Percentiles rank a stretch among this genome's conserved stretches.
Evolutionary conservation across 1,284 basidiomycete genomes (phyloP).

Genomic region (Boletus sp.): DNA sequence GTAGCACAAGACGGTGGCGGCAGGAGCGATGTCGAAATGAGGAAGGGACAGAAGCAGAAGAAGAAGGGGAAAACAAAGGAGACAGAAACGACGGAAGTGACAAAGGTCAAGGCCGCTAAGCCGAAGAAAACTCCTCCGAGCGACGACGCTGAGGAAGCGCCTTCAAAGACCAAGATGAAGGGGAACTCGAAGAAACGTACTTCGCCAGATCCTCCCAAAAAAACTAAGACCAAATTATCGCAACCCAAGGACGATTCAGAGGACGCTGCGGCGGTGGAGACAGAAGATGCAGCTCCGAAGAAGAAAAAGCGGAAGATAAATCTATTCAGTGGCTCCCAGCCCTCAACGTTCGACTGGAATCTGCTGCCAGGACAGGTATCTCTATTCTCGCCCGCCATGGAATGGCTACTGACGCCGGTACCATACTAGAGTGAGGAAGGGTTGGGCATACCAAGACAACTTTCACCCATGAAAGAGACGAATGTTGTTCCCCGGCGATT

Average conservation of each 20-base stretch:
- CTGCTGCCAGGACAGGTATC: slow-evolving; percentile 37
- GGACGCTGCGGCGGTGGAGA: slow-evolving; percentile 23
- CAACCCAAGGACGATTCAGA: slow-evolving; percentile 11
- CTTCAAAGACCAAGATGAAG: slow-evolving; percentile 24
- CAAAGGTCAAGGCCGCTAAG: slow-evolving; percentile 20
- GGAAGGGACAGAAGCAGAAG: slow-evolving; percentile 15
- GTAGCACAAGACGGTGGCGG: slow-evolving; percentile 5
- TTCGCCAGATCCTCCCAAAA: slow-evolving; percentile 19
- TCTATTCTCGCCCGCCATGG: background rate
- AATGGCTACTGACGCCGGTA: slow-evolving; percentile 2
- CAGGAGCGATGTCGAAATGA: slow-evolving; percentile 10
- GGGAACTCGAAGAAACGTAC: slow-evolving; percentile 20
- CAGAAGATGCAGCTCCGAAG: slow-evolving; percentile 34
- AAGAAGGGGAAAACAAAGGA: slow-evolving; percentile 28
- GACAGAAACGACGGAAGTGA: slow-evolving; percentile 26
- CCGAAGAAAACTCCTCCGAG: slow-evolving; percentile 22
- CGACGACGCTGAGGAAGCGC: slow-evolving; percentile 17
- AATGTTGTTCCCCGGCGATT: slow-evolving; percentile 46
- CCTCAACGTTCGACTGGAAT: slow-evolving; percentile 42
- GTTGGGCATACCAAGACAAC: slow-evolving; percentile 55
- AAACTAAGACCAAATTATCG: slow-evolving; percentile 18
- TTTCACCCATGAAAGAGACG: slow-evolving; percentile 60
- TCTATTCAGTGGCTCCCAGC: slow-evolving; percentile 43
- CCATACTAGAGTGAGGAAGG: slow-evolving; percentile 29
- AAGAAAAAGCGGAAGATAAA: slow-evolving; percentile 63